phyloP scores from a whole-genome alignment of 2,329 filamentous ascomycete species.

The Laburnicola sp. region DNA sequence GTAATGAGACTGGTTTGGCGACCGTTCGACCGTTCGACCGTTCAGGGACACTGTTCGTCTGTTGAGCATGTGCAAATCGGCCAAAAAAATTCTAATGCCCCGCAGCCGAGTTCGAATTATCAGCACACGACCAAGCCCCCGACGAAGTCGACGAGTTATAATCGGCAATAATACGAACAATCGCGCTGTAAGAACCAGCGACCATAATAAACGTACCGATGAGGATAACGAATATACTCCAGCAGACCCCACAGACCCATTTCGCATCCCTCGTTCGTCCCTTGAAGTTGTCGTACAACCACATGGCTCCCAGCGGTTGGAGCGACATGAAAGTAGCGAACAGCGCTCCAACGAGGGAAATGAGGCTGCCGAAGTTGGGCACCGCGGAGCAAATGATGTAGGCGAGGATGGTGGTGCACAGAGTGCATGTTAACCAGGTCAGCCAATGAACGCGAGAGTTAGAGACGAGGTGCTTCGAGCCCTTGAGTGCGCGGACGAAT shows the following conservation, averaged over 20 bases:
- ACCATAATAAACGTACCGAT: slow-evolving; percentile 8
- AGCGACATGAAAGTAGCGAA: slow-evolving; percentile 11
- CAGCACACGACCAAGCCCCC: slow-evolving; percentile 11
- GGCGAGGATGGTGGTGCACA: slow-evolving; percentile 1
- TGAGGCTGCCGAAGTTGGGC: slow-evolving; percentile 7
- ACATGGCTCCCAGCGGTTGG: slow-evolving; percentile 7
- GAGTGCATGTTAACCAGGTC: slow-evolving; percentile 49
- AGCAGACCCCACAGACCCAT: background rate
- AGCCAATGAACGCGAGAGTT: slow-evolving; percentile 56
- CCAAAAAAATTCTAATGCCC: background rate
- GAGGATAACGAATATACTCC: background rate
- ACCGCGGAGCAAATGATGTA: slow-evolving; percentile 10
- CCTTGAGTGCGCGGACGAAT: slow-evolving; percentile 57
- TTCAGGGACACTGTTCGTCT: too few species aligned
- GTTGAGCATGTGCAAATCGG: too few species aligned
- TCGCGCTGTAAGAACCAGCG: slow-evolving; percentile 10
- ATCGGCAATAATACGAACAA: slow-evolving; percentile 7
- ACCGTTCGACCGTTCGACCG: too few species aligned
- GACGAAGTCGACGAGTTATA: slow-evolving; percentile 4
- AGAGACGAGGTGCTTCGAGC: slow-evolving; percentile 54
- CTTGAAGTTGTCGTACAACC: slow-evolving; percentile 12
- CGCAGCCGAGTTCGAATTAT: slow-evolving; percentile 29
- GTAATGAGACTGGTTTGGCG: too few species aligned
- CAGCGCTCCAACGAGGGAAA: slow-evolving; percentile 11
- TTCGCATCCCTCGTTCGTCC: background rate